Conservation (phyloP, 441 rosid species). For the Mallotus japonicus region DNA sequence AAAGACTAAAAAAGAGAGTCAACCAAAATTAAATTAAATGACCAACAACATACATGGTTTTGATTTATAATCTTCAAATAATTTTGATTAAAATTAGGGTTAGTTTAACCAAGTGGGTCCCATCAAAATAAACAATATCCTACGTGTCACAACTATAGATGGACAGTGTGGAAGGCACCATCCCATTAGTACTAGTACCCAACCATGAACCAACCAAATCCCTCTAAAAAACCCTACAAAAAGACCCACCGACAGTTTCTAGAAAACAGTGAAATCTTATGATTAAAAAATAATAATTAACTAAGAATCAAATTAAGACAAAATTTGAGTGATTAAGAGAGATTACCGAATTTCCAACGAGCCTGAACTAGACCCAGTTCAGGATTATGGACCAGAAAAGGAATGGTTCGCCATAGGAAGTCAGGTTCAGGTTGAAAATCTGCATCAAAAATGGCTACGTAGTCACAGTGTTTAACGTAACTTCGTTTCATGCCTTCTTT, state of each 20-base stretch:
- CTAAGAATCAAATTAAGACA: neutral
- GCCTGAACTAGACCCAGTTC: conserved; percentile 78
- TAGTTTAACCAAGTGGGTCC: conserved; percentile 9
- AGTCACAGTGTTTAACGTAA: conserved; percentile 81
- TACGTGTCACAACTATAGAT: conserved; percentile 23
- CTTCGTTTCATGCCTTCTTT: conserved; percentile 88
- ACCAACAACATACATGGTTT: neutral
- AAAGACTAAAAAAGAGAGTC: too few relatives aligned
- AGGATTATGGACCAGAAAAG: conserved; percentile 73
- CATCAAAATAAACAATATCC: neutral
- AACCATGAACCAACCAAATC: neutral
- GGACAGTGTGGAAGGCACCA: conserved; percentile 26
- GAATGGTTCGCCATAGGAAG: conserved; percentile 77
- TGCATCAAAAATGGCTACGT: conserved; percentile 84
- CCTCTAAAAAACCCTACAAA: neutral
- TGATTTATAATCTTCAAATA: neutral
- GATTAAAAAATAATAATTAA: too few relatives aligned
- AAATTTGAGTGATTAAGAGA: conserved; percentile 6
- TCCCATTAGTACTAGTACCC: neutral
- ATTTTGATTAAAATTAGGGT: neutral
- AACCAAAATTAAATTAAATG: neutral
- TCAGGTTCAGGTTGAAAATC: conserved; percentile 95
- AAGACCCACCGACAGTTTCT: conserved; percentile 44
- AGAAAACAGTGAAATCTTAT: neutral
- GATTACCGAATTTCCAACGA: conserved; percentile 93